Base-by-base conservation (phyloP, 2,329 filamentous ascomycete genomes). In the Arthrocladium fulminans region DNA sequence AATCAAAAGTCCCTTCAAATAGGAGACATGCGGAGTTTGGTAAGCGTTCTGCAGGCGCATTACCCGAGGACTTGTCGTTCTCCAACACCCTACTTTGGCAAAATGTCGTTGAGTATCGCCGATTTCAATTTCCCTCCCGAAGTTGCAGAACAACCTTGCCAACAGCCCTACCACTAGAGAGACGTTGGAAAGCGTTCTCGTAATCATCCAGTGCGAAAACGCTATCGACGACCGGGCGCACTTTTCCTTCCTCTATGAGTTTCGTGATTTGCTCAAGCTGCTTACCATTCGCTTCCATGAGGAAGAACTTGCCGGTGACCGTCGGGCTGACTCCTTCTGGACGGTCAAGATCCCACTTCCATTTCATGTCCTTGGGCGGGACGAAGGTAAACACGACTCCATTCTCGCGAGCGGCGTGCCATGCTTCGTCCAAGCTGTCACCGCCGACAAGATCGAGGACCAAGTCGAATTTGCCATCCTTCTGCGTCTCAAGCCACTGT, bases 401-500 rank as follows among this genome's bases (percentile, higher is more conserved):
- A 2, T 54, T 57, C 29, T 65, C 59, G 48, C 63, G 65, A 1
- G 67, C 62, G 47, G 54, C 56, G 53, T 61, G 67, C 71, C 69
- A 73, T 1, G 65, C 64, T 56, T 69, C 67, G 19, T 57, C 56
- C 8, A 73, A 53, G 2, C 65, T 62, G 48, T 60, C 60, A 10
- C 68, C 63, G 5, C 72, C 72, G 34, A 71, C 60, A 41, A 63
- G 67, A 56, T 74, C 70, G 47, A 73, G 49, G 9, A 72, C 65
- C 3, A 73, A 43, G 55, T 73, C 69, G 15, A 70, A 51, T 54
- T 19, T 39, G 37, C n/a, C 15, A 22, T 39, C 37, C n/a, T 12
- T 17, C n/a, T 39, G 37, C 19, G 37, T 17, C 17, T 17, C 19
- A 5, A 15, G 37, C 37, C 37, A 39, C 12, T 39, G n/a, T 5